Evolutionary conservation across 2,329 filamentous ascomycete species (phyloP).

Genomic region (Colletotrichum lini): DNA sequence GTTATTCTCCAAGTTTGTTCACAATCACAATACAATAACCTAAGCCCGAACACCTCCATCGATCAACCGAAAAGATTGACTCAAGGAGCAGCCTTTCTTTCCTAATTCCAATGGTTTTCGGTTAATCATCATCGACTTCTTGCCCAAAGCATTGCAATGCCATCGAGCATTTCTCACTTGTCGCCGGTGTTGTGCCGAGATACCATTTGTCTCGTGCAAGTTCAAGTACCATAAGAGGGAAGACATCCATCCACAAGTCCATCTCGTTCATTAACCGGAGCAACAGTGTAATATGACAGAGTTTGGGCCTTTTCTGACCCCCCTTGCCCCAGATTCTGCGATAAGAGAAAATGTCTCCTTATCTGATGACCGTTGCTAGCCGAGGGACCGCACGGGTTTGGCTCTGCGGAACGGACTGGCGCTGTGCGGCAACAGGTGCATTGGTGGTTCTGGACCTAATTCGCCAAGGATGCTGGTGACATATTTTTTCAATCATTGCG

Average conservation of each 20-base stretch:
- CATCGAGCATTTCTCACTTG: not conserved
- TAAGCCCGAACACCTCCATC: not conserved
- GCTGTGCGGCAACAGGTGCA: not conserved
- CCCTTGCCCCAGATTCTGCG: conserved; percentile 4
- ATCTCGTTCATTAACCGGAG: not conserved
- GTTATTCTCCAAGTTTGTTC: not conserved
- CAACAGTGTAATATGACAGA: not conserved
- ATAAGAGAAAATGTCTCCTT: conserved; percentile 26
- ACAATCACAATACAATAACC: not conserved
- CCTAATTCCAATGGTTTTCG: not conserved
- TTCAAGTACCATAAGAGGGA: not conserved
- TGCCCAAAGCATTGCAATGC: not conserved
- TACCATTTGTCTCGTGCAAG: not conserved
- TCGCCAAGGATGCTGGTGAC: not conserved
- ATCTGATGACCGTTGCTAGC: conserved; percentile 37
- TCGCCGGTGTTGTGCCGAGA: not conserved
- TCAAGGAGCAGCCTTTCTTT: not conserved
- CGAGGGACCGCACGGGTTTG: conserved; percentile 26
- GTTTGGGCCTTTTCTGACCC: too few species aligned
- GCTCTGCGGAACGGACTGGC: conserved; percentile 4
- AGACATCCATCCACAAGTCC: not conserved
- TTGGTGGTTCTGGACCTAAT: not conserved
- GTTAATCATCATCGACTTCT: not conserved
- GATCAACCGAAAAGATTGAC: not conserved
- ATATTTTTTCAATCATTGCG: too few species aligned